phyloP scores from a whole-genome alignment of 768 basidiomycete genomes.

The Rhodotorula kratochvilovae region DNA sequence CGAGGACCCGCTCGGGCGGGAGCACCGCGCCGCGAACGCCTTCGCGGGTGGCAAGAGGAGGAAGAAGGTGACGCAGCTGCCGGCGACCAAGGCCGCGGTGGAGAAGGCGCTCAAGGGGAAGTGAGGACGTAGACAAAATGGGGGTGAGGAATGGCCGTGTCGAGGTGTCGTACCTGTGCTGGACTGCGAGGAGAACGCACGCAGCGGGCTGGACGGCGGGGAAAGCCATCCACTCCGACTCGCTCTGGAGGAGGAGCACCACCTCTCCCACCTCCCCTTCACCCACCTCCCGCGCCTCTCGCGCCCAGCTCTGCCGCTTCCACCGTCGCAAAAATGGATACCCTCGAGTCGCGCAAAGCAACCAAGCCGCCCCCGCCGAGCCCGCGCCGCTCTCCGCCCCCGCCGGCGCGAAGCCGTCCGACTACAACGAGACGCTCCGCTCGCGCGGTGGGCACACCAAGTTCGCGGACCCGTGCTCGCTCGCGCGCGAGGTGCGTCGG shows the following conservation, averaged over 20 bases:
- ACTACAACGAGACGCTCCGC: constrained; percentile 23
- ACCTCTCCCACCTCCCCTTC: no score
- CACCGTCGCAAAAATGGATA: background rate
- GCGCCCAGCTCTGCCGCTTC: background rate
- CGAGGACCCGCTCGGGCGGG: constrained; percentile 83
- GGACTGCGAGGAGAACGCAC: no score
- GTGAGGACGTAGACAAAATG: background rate
- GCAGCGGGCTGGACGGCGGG: no score
- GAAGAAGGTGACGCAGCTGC: constrained; percentile 53
- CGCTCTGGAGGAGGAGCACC: no score
- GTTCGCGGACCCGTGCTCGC: constrained; percentile 24
- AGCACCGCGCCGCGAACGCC: constrained; percentile 77
- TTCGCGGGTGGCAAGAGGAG: constrained; percentile 84
- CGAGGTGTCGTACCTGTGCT: no score
- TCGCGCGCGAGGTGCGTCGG: constrained; percentile 24
- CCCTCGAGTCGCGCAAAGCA: background rate
- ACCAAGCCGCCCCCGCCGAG: background rate
- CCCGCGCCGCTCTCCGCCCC: background rate
- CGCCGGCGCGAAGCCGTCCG: background rate
- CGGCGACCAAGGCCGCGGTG: background rate
- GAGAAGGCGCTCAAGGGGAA: background rate
- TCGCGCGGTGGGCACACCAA: constrained; percentile 13
- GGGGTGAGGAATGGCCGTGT: no score
- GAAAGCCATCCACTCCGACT: no score
- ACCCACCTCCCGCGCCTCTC: background rate